Base-by-base conservation (phyloP, 106 monocot genomes). In the Apostasia shenzhenica region DNA sequence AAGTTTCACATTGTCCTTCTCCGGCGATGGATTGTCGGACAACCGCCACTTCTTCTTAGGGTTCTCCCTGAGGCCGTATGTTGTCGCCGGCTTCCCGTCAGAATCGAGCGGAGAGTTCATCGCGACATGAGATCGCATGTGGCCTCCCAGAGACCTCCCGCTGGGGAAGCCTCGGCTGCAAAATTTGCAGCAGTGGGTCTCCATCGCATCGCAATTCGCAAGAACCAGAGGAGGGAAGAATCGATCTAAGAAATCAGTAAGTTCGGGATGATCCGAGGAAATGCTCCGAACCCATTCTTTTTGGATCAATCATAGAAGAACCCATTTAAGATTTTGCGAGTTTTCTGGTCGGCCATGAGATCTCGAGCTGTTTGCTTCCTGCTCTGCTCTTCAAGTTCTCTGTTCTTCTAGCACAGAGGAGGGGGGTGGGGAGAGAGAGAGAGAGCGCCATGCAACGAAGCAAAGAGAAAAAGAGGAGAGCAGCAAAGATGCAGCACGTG, bases 121-220 rank as follows among this genome's bases (percentile, higher is more conserved):
- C 11, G 54, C 2, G 42, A 59, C 2, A 69, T 86, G 90, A 8
- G 83, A 83, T 74, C 78, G 73, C 85, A 86, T 83, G 73, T 90
- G 85, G 14, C 81, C 78, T 10, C 81, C 83, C 1, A 90, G 76
- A 42, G 90, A 77, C 46, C 73, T 64, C 44, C 80, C 75, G 39
- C 57, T 73, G 11, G 58, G 63, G 72, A 85, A 89, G n/a, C 54
- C 41, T 68, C 77, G 82, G 12, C 41, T 2, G 66, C 82, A 85
- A 48, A 78, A 38, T 67, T 73, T 82, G 80, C 80, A 82, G 8
- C 13, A 11, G 49, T 80, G 88, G 41, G 68, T 67, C 56, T 73
- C 73, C 58, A 64, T 69, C 26, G n/a, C n/a, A n/a, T n/a, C n/a
- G n/a, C n/a, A n/a, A n/a, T n/a, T n/a, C n/a, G 51, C 49, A 58